These are phyloP conservation scores for Rhizopogon salebrosus DNA, from an alignment of 768 basidiomycete genomes.

Conservation along the genomic window DNA sequence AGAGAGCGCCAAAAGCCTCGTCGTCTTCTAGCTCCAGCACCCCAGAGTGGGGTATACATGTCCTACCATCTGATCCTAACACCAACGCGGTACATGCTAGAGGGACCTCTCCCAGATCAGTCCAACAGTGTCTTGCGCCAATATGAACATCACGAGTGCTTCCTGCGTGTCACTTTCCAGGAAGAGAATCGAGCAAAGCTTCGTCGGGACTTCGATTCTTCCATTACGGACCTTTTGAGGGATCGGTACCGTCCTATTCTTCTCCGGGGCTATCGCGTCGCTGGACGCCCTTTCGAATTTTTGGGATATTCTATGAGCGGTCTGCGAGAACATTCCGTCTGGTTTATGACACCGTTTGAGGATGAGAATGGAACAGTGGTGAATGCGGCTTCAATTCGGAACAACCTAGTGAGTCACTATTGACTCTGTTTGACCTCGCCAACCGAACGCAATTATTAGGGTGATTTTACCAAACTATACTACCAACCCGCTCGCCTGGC, in stretches of 20 bases:
- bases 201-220: constrained; percentile 25
- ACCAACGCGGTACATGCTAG: constrained; percentile 32
- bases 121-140: constrained; percentile 34
- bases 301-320: constrained; percentile 53
- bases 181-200: constrained; percentile 40
- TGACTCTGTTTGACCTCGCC: neutral
- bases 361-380: constrained; percentile 17
- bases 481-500: constrained; percentile 42
- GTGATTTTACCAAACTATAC: constrained; percentile 33
- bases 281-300: constrained; percentile 40
- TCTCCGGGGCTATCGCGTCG: constrained; percentile 31
- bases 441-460: constrained; percentile 17
- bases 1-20: constrained; percentile 20
- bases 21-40: constrained; percentile 19
- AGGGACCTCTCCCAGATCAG: constrained; percentile 35
- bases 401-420: constrained; percentile 25
- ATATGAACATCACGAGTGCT: constrained; percentile 34
- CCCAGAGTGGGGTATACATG: constrained; percentile 19
- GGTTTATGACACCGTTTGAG: constrained; percentile 42
- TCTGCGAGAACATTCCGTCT: constrained; percentile 42
- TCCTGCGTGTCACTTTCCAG: constrained; percentile 43
- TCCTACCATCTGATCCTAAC: constrained; percentile 36
- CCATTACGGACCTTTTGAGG: constrained; percentile 27
- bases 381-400: constrained; percentile 25
- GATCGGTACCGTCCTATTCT: constrained; percentile 31